phyloP scores from a whole-genome alignment of 192 early-diverging fungal genomes.

The Chytriomyces sp. region DNA sequence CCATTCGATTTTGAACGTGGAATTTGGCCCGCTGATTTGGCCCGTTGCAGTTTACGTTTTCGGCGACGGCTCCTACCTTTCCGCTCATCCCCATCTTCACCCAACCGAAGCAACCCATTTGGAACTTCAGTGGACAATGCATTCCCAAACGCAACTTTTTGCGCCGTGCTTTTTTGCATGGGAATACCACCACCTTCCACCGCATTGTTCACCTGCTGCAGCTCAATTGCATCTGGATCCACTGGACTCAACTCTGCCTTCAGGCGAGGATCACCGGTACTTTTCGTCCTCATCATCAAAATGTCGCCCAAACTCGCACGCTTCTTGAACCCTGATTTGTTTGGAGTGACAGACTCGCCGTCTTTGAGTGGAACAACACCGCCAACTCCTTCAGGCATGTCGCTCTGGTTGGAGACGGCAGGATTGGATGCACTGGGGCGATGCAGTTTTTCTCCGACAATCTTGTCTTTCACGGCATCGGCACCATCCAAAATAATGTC shows the following conservation, averaged over 20 bases:
- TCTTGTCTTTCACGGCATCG: constrained; percentile 24
- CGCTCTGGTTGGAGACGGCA: not conserved
- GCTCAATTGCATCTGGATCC: not conserved
- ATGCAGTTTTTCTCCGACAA: not conserved
- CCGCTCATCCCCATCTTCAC: constrained; percentile 4
- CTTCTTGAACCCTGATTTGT: not conserved
- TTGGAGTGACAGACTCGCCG: not conserved
- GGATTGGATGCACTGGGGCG: not conserved
- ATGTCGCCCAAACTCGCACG: constrained; percentile 17
- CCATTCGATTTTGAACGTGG: constrained; percentile 5
- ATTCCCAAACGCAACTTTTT: not conserved
- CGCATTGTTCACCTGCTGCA: not conserved
- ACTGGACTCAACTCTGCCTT: not conserved
- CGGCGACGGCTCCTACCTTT: constrained; percentile 18
- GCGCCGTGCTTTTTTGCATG: not conserved
- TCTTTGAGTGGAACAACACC: constrained; percentile 4
- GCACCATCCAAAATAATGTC: constrained; percentile 30
- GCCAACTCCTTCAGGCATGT: not conserved
- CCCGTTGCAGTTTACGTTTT: constrained; percentile 13
- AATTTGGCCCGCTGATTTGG: constrained; percentile 14
- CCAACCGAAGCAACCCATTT: not conserved
- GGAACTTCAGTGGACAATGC: not conserved
- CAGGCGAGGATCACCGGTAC: not conserved
- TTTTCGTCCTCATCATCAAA: not conserved
- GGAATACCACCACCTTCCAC: not conserved